Conservation (phyloP, 352 stramenopile genomes). For the Phytophthora tubulina region DNA sequence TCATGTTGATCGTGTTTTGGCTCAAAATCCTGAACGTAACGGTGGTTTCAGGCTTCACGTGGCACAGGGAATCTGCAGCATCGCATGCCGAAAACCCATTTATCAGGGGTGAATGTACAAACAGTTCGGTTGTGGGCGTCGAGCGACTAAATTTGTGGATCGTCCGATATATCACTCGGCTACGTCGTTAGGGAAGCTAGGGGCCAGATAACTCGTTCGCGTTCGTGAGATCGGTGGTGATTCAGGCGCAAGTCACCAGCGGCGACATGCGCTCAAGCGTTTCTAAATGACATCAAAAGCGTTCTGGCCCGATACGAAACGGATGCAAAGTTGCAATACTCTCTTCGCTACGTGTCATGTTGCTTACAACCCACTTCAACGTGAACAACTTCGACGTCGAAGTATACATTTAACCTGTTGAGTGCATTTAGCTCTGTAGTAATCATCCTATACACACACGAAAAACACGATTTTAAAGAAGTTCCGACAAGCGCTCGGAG, state of each 20-base stretch:
- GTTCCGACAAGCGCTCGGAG: neutral
- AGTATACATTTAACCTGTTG: neutral
- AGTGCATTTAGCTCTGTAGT: constrained; percentile 1
- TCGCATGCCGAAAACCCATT: constrained; percentile 31
- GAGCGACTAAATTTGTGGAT: constrained; percentile 41
- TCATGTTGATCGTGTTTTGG: constrained; percentile 11
- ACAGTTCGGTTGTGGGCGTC: constrained; percentile 17
- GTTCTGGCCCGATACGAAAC: constrained; percentile 14
- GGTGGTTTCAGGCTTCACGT: constrained; percentile 25
- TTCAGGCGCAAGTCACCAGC: constrained; percentile 1
- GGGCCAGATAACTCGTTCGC: constrained; percentile 25
- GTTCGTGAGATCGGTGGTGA: constrained; percentile 22
- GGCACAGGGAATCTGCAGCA: constrained; percentile 13
- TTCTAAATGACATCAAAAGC: constrained; percentile 13
- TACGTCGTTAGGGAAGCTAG: constrained; percentile 6
- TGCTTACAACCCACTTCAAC: constrained; percentile 22
- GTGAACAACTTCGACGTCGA: constrained; percentile 34
- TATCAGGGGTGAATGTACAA: constrained; percentile 17
- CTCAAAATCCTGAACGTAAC: constrained; percentile 23
- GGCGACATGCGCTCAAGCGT: constrained; percentile 2
- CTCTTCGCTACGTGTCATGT: neutral
- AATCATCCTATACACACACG: neutral
- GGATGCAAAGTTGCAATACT: constrained; percentile 2
- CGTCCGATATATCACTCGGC: constrained; percentile 30
- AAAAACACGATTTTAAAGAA: neutral